Percentiles rank a stretch among this genome's conserved stretches.
Conservation (phyloP, 129 eudicot species). For the Tagetes erecta region DNA sequence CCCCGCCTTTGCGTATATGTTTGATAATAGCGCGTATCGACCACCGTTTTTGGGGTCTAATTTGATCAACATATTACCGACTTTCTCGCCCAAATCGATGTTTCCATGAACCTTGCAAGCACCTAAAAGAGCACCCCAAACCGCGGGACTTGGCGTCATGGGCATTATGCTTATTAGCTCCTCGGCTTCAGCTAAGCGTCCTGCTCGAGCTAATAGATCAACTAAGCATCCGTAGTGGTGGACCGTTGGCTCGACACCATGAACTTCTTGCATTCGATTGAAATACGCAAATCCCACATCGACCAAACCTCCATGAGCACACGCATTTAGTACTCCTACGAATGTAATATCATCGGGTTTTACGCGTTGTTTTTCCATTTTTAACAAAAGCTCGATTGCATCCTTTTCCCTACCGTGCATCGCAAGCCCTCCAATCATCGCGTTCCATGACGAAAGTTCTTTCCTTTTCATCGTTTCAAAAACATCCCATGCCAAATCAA, state of each 20-base stretch:
- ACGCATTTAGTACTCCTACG: slow-evolving; percentile 52
- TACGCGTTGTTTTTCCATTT: slow-evolving; percentile 38
- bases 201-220: slow-evolving; percentile 56
- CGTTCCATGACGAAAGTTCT: slow-evolving; percentile 57
- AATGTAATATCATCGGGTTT: slow-evolving; percentile 53
- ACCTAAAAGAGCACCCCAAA: slow-evolving; percentile 62
- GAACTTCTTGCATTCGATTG: slow-evolving; percentile 35
- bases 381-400: slow-evolving; percentile 44
- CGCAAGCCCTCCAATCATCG: slow-evolving; percentile 78
- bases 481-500: slow-evolving; percentile 69
- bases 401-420: slow-evolving; percentile 66
- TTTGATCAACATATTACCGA: slow-evolving; percentile 48
- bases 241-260: slow-evolving; percentile 45
- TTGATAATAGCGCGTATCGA: slow-evolving; percentile 51
- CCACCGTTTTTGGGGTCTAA: slow-evolving; percentile 64
- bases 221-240: slow-evolving; percentile 63
- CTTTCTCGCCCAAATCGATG: slow-evolving; percentile 46
- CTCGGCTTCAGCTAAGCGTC: slow-evolving; percentile 53
- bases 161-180: slow-evolving; percentile 51
- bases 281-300: slow-evolving; percentile 51
- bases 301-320: slow-evolving; percentile 67
- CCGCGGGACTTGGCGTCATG: slow-evolving; percentile 50
- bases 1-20: slow-evolving; percentile 67
- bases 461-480: slow-evolving; percentile 50
- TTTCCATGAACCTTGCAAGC: slow-evolving; percentile 59